phyloP scores from a whole-genome alignment of 2,329 filamentous ascomycete species.

The Penicillium capsulatum region DNA sequence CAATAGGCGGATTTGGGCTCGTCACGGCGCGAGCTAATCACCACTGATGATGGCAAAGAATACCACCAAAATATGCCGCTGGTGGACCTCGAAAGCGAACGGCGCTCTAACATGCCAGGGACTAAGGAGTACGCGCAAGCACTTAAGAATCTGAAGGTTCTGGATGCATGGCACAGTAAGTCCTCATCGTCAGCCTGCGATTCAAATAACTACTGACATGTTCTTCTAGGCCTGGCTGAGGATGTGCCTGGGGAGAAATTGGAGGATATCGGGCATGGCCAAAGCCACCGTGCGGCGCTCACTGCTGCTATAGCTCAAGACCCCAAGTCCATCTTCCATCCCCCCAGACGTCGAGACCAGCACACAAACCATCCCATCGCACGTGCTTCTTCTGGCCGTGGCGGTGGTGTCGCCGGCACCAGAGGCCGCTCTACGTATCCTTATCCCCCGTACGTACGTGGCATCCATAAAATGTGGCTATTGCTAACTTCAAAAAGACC shows the following conservation, averaged over 20 bases:
- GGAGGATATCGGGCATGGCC: conserved; percentile 34
- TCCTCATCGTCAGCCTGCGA: neutral
- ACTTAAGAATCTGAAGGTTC: conserved; percentile 23
- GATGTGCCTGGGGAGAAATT: conserved; percentile 31
- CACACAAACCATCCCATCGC: neutral
- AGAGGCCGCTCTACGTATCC: conserved; percentile 22
- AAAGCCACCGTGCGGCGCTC: conserved; percentile 36
- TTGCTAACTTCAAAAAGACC: too few relatives aligned
- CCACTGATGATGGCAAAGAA: conserved; percentile 26
- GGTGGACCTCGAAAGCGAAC: conserved; percentile 27
- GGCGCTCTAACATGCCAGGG: conserved; percentile 30
- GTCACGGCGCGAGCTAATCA: conserved; percentile 35
- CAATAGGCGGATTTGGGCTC: conserved; percentile 38
- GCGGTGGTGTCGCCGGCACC: conserved; percentile 25
- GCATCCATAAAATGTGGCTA: too few relatives aligned
- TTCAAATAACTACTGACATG: neutral
- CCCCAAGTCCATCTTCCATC: too few relatives aligned
- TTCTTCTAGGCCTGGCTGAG: conserved; percentile 28
- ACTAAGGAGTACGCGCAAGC: conserved; percentile 26
- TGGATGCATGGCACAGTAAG: conserved; percentile 36
- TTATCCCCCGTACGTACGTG: neutral
- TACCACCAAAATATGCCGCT: conserved; percentile 11
- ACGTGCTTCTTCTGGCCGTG: conserved; percentile 15
- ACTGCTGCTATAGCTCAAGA: conserved; percentile 3
- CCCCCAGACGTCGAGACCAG: too few relatives aligned